phyloP scores from a whole-genome alignment of 2,329 filamentous ascomycete species.

The Aspergillus japonicus region DNA sequence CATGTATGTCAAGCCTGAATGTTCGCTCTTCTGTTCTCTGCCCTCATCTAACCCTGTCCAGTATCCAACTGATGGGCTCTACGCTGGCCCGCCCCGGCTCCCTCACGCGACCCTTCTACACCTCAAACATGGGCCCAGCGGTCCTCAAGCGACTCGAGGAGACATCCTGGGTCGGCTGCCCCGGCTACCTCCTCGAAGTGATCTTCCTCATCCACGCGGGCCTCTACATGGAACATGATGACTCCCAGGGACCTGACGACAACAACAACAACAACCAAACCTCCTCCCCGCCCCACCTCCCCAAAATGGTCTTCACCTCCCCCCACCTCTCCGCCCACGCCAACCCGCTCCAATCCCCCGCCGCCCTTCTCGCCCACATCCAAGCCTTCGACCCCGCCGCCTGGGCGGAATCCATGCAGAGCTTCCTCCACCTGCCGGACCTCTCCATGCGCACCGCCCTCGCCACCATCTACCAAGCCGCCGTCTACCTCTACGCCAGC shows the following conservation, averaged over 20 bases:
- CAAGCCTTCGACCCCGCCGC: conserved; percentile 38
- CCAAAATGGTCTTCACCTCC: conserved; percentile 29
- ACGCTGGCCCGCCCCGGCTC: conserved; percentile 41
- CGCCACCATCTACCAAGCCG: conserved; percentile 41
- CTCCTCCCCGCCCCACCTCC: conserved; percentile 14
- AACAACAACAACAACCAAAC: conserved; percentile 7
- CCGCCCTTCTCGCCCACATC: conserved; percentile 37
- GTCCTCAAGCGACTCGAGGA: conserved; percentile 41
- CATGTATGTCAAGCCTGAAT: conserved; percentile 29
- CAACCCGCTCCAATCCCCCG: conserved; percentile 32
- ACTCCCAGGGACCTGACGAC: conserved; percentile 21
- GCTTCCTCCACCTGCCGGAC: conserved; percentile 46
- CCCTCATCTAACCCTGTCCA: conserved; percentile 7
- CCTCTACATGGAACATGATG: conserved; percentile 30
- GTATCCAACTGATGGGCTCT: conserved; percentile 45
- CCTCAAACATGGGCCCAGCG: conserved; percentile 35
- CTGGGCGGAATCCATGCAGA: conserved; percentile 41
- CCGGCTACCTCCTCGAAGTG: conserved; percentile 41
- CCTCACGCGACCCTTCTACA: conserved; percentile 41
- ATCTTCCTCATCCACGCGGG: conserved; percentile 43
- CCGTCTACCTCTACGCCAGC: conserved; percentile 43
- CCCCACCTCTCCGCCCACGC: conserved; percentile 27
- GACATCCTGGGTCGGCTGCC: conserved; percentile 43
- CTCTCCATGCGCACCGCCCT: conserved; percentile 51
- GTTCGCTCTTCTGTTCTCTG: too few species aligned